Evolutionary conservation across 768 basidiomycete genomes (phyloP), one percentile per base, ranked within the genome.

Genomic region (Megacollybia marginata): DNA sequence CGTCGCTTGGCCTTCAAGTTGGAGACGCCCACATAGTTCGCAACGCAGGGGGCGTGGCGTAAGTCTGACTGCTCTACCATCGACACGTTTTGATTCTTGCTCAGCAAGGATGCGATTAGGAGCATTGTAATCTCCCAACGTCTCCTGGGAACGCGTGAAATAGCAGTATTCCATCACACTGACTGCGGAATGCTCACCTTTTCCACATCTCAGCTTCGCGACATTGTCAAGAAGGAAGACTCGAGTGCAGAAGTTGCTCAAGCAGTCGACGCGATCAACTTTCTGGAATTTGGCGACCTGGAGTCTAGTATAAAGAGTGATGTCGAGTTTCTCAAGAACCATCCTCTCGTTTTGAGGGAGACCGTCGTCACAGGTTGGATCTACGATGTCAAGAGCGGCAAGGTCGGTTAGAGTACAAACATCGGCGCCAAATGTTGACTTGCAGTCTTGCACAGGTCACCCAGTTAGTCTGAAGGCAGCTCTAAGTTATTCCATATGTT

Each of bases 161-260:
- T 79, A 46, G 66, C 73, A 2, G 57, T 80, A 40, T 67, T 78
- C 59, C 76, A 79, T 57, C 78, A 80, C 60, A 78, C 74, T 5
- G 74, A 70, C 49, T 79, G 78, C 52, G 78, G 78, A 28, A 76
- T 80, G 77, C 57, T 73, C 46, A 72, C 68, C 5, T 74, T 78
- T 63, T 65, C 59, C 9, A 66, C 67, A 8, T 58, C 62, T 0
- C 48, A 66, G 35, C 57, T 78, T 34, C 72, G 67, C 46, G 55
- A 58, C 20, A 56, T 66, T 20, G 64, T 77, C 51, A 69, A 68
- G 53, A 60, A 63, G 31, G 58, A 59, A 32, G 61, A 59, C 47
- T 46, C 33, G 42, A 52, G n/a, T 48, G 62, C 64, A 10, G 52
- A 58, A 13, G 50, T 58, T 35, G 54, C 55, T 4, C 45, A 52